Conservation (phyloP, 495 filamentous ascomycete species). For the Elasticomyces elasticus region DNA sequence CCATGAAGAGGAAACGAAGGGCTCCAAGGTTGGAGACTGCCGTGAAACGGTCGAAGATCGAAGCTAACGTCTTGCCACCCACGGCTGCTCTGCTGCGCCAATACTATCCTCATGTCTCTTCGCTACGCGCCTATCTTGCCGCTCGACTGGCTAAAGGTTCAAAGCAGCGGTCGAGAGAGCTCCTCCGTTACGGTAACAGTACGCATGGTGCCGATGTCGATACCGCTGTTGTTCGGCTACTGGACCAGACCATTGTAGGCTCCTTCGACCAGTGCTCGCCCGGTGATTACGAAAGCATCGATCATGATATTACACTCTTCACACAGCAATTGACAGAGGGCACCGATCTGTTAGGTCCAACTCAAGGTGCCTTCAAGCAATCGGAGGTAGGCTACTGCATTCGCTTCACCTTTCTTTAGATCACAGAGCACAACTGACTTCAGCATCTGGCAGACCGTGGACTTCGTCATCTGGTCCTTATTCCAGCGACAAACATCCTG, state of each 20-base stretch:
- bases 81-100: constrained; percentile 51
- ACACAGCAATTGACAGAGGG: constrained; percentile 51
- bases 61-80: neutral
- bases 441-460: constrained; percentile 53
- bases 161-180: constrained; percentile 41
- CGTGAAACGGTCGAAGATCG: constrained; percentile 2
- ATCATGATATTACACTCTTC: constrained; percentile 53
- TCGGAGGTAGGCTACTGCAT: constrained; percentile 45
- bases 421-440: neutral
- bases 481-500: constrained; percentile 46
- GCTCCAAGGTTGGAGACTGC: neutral
- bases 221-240: constrained; percentile 31
- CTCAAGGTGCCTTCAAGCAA: constrained; percentile 38
- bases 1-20: neutral
- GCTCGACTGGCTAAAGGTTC: constrained; percentile 43
- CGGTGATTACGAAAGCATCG: constrained; percentile 27
- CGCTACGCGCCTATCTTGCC: constrained; percentile 63
- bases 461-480: constrained; percentile 68
- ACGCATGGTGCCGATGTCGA: constrained; percentile 31
- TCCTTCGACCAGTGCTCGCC: constrained; percentile 18
- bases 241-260: constrained; percentile 63
- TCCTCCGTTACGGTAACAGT: constrained; percentile 31
- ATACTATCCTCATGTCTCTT: constrained; percentile 60
- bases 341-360: constrained; percentile 32
- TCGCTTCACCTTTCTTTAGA: constrained; percentile 7